Evolutionary conservation across 305 asterid species (phyloP).

Genomic region (Caryopteris hybrid): DNA sequence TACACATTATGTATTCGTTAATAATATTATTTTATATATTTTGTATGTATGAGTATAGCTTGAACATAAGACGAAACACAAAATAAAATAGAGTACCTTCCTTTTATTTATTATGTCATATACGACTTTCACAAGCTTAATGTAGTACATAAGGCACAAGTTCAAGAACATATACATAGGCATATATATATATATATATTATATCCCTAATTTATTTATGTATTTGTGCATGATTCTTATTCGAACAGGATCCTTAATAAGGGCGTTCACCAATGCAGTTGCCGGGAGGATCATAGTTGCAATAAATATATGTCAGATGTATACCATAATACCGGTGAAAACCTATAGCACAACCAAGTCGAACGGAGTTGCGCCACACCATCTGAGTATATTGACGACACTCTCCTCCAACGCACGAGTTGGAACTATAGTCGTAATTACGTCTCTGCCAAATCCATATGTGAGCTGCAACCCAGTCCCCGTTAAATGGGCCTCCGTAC

Average conservation of each 20-base stretch:
- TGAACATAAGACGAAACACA: no score
- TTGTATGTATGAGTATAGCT: no score
- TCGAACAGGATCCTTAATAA: constrained; percentile 9
- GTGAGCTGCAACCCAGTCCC: constrained; percentile 23
- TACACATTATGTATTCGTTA: no score
- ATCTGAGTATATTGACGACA: constrained; percentile 37
- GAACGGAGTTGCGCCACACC: constrained; percentile 32
- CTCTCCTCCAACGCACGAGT: constrained; percentile 28
- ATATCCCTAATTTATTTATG: no score
- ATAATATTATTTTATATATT: no score
- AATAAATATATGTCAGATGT: constrained; percentile 32
- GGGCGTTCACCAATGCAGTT: constrained; percentile 31
- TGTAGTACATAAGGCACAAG: no score
- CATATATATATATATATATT: no score
- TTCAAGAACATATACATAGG: no score
- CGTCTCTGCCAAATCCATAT: constrained; percentile 39
- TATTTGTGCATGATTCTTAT: background rate
- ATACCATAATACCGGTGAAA: no score
- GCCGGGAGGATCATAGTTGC: constrained; percentile 45
- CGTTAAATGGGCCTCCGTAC: constrained; percentile 33
- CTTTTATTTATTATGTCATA: no score
- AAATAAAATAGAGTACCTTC: no score
- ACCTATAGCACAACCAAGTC: constrained; percentile 42
- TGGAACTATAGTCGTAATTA: constrained; percentile 16
- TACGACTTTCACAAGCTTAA: no score